phyloP scores from a whole-genome alignment of 805 yeast genomes.

The Cyberlindnera bimundalis region DNA sequence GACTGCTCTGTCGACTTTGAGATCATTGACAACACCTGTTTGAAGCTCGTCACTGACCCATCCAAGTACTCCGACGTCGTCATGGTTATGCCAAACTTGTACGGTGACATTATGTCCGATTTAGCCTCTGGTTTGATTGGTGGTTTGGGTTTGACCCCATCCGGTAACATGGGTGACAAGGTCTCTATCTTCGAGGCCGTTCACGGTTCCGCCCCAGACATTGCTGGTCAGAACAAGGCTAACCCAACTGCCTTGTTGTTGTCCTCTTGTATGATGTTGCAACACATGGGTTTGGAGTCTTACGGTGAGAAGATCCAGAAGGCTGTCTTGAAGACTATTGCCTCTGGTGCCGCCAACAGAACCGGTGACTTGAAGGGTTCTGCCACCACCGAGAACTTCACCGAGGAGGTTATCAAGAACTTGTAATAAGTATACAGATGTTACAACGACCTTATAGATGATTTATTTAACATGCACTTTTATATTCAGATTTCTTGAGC shows the following conservation, averaged over 20 bases:
- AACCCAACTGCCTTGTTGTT: conserved; percentile 97
- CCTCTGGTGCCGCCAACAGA: conserved; percentile 94
- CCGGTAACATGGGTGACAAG: conserved; percentile 98
- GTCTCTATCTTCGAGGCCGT: conserved; percentile 99
- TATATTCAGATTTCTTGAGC: neutral
- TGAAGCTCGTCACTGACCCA: conserved; percentile 88
- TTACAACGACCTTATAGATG: conserved; percentile 3
- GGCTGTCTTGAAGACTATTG: conserved; percentile 85
- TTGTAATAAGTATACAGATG: too few relatives aligned
- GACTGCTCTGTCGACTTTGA: conserved; percentile 80
- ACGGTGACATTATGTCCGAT: conserved; percentile 99
- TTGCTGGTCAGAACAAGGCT: conserved; percentile 98
- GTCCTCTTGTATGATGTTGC: conserved; percentile 98
- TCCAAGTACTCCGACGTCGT: conserved; percentile 79
- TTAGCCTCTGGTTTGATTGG: conserved; percentile 97
- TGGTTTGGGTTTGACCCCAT: conserved; percentile 97
- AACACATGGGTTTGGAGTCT: conserved; percentile 88
- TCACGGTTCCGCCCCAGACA: conserved; percentile 99
- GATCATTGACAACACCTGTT: conserved; percentile 92
- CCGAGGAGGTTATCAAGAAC: conserved; percentile 79
- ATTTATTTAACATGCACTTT: conserved; percentile 4
- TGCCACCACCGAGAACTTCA: conserved; percentile 85
- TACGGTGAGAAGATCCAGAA: conserved; percentile 83
- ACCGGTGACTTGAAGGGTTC: conserved; percentile 95
- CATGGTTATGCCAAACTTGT: conserved; percentile 96